Evolutionary conservation across 352 stramenopile genomes (phyloP), one percentile per base, ranked within the genome.

Genomic region (Globisporangium parvum): DNA sequence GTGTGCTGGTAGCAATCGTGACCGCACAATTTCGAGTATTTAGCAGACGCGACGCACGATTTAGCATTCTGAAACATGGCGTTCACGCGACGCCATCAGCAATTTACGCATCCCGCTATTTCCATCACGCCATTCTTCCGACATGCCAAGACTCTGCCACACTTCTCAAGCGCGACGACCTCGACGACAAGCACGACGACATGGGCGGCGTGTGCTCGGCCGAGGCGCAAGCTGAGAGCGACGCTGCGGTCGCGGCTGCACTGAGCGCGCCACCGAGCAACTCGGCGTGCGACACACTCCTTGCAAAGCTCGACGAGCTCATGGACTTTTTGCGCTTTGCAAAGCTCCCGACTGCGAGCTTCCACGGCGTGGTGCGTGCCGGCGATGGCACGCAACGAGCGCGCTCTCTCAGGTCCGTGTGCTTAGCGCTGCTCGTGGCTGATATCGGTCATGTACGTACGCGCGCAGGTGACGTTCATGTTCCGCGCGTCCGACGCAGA

Each of bases 241-340:
- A 47, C 45, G 46, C 1, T 12, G 44, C 31, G 11, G 10, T 17
- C 37, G 26, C 51, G 33, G n/a, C 51, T 33, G 23, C 51, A 23
- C 24, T 14, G 44, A 44, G 47, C 20, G 18, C 51, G 12, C 23
- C 53, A 12, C 31, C 31, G 31, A 31, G 41, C 26, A 31, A 20
- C 10, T 47, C 53, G 24, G 71, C 73, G n/a, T 93, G 83, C 66
- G 83, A 87, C 49, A 71, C 69, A 40, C 67, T 91, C 18, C 56
- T 89, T 65, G 80, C 75, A 53, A 93, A 91, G 57, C 71, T 93
- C 23, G 75, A 90, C 39, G 83, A 93, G 57, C 75, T 93, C 51
- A 93, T 93, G 80, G 79, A 83, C 70, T 93, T 90, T 61, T 56
- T 93, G 47, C 68, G 71, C 66, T 93, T 90, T 52, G 59, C 80